Percentiles rank a stretch among this genome's conserved stretches.
Evolutionary conservation across 2,329 filamentous ascomycete species (phyloP).

Genomic region (Neopestalotiopsis sp.): DNA sequence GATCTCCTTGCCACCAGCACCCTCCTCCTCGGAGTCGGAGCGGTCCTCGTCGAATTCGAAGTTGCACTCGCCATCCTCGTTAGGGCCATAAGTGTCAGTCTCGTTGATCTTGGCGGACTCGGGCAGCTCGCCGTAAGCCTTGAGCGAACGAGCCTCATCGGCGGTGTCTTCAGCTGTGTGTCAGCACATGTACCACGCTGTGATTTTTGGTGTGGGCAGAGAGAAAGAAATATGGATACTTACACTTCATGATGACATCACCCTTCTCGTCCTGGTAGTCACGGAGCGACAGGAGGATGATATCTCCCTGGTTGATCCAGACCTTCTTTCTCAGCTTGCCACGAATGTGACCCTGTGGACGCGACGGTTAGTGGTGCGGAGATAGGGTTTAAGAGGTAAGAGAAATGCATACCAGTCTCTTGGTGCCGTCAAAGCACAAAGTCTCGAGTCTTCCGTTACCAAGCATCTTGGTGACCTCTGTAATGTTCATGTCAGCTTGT

Average conservation of each 20-base stretch:
- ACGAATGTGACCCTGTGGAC: conserved; percentile 73
- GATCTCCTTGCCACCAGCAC: conserved; percentile 71
- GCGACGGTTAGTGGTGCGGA: not conserved
- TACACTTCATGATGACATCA: conserved; percentile 86
- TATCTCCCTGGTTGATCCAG: conserved; percentile 99
- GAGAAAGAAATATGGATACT: not conserved
- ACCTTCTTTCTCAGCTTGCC: conserved; percentile 99
- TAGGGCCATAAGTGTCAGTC: conserved; percentile 91
- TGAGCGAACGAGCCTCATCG: conserved; percentile 93
- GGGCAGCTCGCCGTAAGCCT: conserved; percentile 96
- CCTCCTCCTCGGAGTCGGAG: conserved; percentile 61
- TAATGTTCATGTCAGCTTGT: conserved; percentile 36
- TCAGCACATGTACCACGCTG: not conserved
- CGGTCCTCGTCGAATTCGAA: conserved; percentile 99
- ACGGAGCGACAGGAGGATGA: conserved; percentile 85
- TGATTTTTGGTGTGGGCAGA: not conserved
- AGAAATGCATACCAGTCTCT: conserved; percentile 52
- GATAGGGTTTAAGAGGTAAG: conserved; percentile 50
- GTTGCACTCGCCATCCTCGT: conserved; percentile 93
- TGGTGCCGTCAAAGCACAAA: conserved; percentile 91
- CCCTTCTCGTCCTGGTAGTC: conserved; percentile 96
- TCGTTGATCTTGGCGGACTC: conserved; percentile 99
- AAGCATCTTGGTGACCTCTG: conserved; percentile 90
- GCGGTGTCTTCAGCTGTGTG: conserved; percentile 63
- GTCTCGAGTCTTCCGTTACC: conserved; percentile 94